These are phyloP conservation scores for Cercospora beticola DNA, from an alignment of 2,329 filamentous ascomycete species.

Conservation along the genomic window DNA sequence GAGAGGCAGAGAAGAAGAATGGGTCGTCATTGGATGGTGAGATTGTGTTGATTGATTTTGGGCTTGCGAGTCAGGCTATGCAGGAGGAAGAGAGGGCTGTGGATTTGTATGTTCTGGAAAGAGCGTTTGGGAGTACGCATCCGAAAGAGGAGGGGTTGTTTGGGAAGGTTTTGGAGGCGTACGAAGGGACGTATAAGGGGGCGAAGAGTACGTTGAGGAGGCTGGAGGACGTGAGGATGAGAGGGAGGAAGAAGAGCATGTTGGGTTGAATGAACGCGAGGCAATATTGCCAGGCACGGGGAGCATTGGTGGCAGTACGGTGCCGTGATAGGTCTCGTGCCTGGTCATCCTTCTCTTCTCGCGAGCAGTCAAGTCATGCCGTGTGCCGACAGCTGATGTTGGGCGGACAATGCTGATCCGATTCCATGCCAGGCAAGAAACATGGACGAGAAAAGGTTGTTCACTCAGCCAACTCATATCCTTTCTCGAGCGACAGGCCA, in stretches of 20 bases:
- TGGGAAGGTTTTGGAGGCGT: conserved; percentile 75
- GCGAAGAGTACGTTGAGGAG: conserved; percentile 72
- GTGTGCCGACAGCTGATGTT: not conserved
- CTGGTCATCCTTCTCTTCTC: not conserved
- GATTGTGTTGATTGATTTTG: conserved; percentile 91
- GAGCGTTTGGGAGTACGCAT: conserved; percentile 93
- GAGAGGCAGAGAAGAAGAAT: conserved; percentile 22
- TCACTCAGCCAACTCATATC: not conserved
- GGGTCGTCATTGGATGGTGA: conserved; percentile 59
- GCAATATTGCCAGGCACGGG: not conserved
- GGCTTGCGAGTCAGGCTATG: conserved; percentile 75
- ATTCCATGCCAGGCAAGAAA: not conserved
- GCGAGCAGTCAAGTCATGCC: not conserved
- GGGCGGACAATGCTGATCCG: not conserved
- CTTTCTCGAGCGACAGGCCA: not conserved
- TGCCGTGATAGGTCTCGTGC: not conserved
- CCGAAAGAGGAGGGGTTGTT: conserved; percentile 79
- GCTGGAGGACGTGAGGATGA: conserved; percentile 87
- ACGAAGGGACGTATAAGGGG: conserved; percentile 72
- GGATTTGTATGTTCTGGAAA: conserved; percentile 91
- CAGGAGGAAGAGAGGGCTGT: conserved; percentile 93
- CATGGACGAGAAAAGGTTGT: not conserved
- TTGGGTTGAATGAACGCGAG: conserved; percentile 60
- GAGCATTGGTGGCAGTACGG: not conserved
- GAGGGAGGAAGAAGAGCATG: conserved; percentile 96